Evolutionary conservation across 129 eudicot species (phyloP).

Genomic region (Deinandra increscens): DNA sequence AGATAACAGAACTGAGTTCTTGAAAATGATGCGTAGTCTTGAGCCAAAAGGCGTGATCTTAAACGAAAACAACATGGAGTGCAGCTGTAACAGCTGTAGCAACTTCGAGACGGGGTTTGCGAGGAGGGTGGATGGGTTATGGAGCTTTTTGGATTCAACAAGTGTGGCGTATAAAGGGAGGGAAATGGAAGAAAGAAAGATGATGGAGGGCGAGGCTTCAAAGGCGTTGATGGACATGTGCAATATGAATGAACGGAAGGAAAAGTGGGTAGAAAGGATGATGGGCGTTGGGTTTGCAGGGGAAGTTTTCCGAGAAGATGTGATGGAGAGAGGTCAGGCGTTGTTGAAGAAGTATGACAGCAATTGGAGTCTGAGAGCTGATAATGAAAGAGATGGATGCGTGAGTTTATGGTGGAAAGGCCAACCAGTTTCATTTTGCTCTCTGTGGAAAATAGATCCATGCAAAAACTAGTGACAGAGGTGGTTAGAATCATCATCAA

Average conservation of each 20-base stretch:
- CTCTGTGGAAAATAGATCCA: conserved; percentile 61
- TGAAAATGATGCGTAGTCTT: conserved; percentile 42
- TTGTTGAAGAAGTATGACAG: conserved; percentile 75
- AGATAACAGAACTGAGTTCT: conserved; percentile 60
- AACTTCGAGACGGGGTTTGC: conserved; percentile 62
- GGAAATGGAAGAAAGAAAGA: conserved; percentile 75
- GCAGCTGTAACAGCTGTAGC: conserved; percentile 63
- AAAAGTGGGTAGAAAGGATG: conserved; percentile 79
- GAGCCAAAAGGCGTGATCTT: conserved; percentile 70
- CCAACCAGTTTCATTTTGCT: conserved; percentile 76
- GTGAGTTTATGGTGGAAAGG: conserved; percentile 80
- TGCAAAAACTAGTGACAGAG: neutral
- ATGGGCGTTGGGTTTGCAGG: conserved; percentile 44
- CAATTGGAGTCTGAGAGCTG: conserved; percentile 65
- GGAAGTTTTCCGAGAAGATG: conserved; percentile 61
- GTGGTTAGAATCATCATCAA: neutral
- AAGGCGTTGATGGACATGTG: conserved; percentile 51
- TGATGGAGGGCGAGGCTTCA: conserved; percentile 88
- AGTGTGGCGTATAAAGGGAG: conserved; percentile 82
- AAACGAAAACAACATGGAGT: conserved; percentile 68
- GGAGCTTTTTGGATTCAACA: conserved; percentile 80
- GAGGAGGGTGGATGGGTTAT: conserved; percentile 54
- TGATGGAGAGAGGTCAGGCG: conserved; percentile 63
- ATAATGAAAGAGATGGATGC: conserved; percentile 56
- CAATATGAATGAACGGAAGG: conserved; percentile 71